Conservation (phyloP, 1,284 basidiomycete species). For the Cryptococcus sp. region DNA sequence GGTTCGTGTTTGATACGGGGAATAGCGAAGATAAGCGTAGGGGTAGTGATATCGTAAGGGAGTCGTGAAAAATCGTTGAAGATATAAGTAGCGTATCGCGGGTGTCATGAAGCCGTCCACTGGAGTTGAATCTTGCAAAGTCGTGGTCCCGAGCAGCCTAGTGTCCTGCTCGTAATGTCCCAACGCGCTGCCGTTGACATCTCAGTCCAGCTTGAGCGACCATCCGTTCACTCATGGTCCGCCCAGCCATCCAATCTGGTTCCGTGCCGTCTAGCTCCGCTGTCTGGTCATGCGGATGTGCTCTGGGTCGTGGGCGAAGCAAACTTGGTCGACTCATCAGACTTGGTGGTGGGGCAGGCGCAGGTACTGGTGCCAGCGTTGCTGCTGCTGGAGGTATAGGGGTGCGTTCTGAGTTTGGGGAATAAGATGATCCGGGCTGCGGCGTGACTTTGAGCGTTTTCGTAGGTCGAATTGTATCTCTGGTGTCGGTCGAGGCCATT, state of each 20-base stretch:
- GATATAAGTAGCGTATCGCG: too few species aligned
- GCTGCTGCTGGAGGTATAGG: constrained; percentile 2
- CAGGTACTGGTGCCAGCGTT: constrained; percentile 1
- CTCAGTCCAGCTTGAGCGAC: constrained; percentile 32
- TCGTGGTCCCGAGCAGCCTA: too few species aligned
- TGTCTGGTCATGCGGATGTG: constrained; percentile 2
- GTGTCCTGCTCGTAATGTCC: not conserved
- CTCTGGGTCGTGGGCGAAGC: constrained; percentile 15
- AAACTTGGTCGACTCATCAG: constrained; percentile 9
- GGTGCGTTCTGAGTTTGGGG: not conserved
- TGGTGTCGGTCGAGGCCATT: constrained; percentile 8
- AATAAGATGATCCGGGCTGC: constrained; percentile 9
- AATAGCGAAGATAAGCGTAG: too few species aligned
- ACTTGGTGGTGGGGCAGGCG: not conserved
- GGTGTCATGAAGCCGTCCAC: too few species aligned
- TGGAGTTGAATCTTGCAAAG: too few species aligned
- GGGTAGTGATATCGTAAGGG: too few species aligned
- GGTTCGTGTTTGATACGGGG: too few species aligned
- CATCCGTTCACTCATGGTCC: constrained; percentile 35
- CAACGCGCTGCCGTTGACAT: constrained; percentile 23
- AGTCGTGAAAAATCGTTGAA: too few species aligned
- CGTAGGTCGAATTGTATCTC: constrained; percentile 1
- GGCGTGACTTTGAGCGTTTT: constrained; percentile 3
- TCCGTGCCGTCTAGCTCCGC: constrained; percentile 2
- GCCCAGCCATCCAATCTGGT: constrained; percentile 23